Evolutionary conservation across 208 protist genomes (phyloP), one percentile per base, ranked within the genome.

Genomic region (Leishmania guyanensis): DNA sequence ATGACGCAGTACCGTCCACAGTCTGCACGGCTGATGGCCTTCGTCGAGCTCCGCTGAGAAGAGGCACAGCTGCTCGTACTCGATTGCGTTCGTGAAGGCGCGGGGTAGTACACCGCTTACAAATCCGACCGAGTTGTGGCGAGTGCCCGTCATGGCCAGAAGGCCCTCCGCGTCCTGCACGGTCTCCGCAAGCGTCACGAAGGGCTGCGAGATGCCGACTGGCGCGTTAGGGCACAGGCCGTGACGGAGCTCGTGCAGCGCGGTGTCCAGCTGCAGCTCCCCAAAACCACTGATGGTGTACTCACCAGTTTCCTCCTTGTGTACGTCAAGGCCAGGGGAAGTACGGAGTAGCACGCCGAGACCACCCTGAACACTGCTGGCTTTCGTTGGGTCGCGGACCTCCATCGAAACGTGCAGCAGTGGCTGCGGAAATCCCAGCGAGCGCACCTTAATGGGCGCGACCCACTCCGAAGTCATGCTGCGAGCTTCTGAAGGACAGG

Each of bases 261-360:
- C 95, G 51, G 96, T 99, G 88, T 99, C 99, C 4, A 99, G 88
- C 84, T 99, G 99, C n/a, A 99, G 82, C 90, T 99, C 99, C 9
- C 99, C 99, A 22, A 98, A 98, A 16, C 99, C 99, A 3, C 97
- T 85, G 26, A 99, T 84, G 5, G 98, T 97, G 84, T 99, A 99
- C 90, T 99, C 99, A 36, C 99, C 99, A 0, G 93, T 99, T 81
- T 99, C 99, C 85, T 99, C 99, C 5, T 98, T 98, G 80, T 95
- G 95, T 20, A 98, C 94, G 54, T 93, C 83, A 14, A 97, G 79
- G 6, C 98, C 87, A 8, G 98, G 97, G 46, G 99, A 99, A 62
- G 90, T 98, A 76, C 96, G 96, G 48, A 92, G 90, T 65, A 99
- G 84, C 69, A 96, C 94, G 39, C 98, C 85, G 71, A 99, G 85